phyloP scores from a whole-genome alignment of 2,329 filamentous ascomycete genomes.

The Teratosphaeria pseudoeucalypti region DNA sequence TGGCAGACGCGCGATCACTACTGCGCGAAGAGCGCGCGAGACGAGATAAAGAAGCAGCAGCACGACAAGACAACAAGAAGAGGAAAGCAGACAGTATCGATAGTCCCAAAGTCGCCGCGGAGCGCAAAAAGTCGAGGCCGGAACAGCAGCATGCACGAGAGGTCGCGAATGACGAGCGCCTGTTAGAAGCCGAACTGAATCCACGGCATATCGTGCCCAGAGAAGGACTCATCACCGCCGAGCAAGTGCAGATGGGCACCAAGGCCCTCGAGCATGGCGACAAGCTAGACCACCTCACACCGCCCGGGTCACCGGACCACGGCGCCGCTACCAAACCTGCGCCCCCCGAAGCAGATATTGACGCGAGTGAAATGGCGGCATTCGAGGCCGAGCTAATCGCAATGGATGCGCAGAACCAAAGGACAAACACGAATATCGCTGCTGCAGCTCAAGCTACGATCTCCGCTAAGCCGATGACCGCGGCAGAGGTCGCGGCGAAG shows the following conservation, averaged over 20 bases:
- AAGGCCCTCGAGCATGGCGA: background rate
- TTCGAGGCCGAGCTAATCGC: constrained; percentile 71
- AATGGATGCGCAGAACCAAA: constrained; percentile 14
- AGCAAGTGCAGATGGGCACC: background rate
- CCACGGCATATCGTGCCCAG: background rate
- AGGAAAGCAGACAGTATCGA: background rate
- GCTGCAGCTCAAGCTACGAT: constrained; percentile 31
- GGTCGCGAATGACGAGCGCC: background rate
- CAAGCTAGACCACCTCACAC: background rate
- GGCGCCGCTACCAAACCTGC: background rate
- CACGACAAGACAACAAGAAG: background rate
- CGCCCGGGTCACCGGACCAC: background rate
- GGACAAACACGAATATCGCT: constrained; percentile 10
- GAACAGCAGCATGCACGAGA: background rate
- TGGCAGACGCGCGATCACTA: constrained; percentile 1
- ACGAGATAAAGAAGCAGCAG: background rate
- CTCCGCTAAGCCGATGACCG: constrained; percentile 36
- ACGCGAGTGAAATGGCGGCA: constrained; percentile 49
- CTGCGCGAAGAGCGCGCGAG: constrained; percentile 1
- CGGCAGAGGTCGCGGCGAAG: constrained; percentile 36
- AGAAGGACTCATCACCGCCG: background rate
- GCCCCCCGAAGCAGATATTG: constrained; percentile 38
- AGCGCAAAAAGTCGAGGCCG: background rate
- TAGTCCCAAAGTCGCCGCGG: background rate
- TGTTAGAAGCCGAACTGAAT: background rate